Conservation (phyloP, 2,329 filamentous ascomycete genomes). For the Shiraia bambusicola region DNA sequence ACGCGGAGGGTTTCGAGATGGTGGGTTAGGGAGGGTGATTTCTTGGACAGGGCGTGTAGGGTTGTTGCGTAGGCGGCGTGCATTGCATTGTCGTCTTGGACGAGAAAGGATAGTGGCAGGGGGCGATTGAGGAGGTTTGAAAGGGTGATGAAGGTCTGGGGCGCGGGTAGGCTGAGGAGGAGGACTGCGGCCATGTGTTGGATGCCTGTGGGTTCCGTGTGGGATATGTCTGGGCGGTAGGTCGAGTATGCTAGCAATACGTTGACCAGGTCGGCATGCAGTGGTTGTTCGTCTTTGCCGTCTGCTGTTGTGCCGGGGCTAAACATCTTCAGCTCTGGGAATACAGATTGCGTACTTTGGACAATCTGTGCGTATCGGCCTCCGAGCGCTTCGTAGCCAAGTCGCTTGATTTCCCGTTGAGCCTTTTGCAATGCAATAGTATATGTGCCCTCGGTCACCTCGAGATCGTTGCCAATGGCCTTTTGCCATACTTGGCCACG, state of each 20-base stretch:
- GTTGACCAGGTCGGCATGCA: constrained; percentile 68
- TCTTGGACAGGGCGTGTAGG: constrained; percentile 65
- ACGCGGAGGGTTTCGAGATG: constrained; percentile 56
- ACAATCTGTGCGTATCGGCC: constrained; percentile 31
- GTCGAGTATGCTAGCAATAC: constrained; percentile 77
- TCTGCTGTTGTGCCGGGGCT: constrained; percentile 44
- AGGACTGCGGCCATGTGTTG: constrained; percentile 74
- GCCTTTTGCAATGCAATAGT: constrained; percentile 69
- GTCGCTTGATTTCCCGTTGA: constrained; percentile 56
- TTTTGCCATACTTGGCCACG: constrained; percentile 69
- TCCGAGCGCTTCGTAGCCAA: constrained; percentile 50
- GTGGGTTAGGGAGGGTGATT: constrained; percentile 63
- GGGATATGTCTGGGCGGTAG: constrained; percentile 81
- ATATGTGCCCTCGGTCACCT: constrained; percentile 67
- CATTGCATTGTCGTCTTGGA: constrained; percentile 68
- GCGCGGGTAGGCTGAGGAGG: constrained; percentile 68
- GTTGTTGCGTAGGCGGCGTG: constrained; percentile 69
- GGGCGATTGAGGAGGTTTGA: constrained; percentile 78
- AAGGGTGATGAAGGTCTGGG: constrained; percentile 68
- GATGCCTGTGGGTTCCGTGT: constrained; percentile 63
- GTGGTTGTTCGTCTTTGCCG: constrained; percentile 56
- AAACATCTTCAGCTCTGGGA: constrained; percentile 73
- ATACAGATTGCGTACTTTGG: constrained; percentile 65
- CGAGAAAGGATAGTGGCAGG: constrained; percentile 73
- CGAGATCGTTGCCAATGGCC: constrained; percentile 73